Evolutionary conservation across 1,284 basidiomycete species (phyloP), one percentile per base, ranked within the genome.

Genomic region (Microbotryum lychnidis-dioicae): DNA sequence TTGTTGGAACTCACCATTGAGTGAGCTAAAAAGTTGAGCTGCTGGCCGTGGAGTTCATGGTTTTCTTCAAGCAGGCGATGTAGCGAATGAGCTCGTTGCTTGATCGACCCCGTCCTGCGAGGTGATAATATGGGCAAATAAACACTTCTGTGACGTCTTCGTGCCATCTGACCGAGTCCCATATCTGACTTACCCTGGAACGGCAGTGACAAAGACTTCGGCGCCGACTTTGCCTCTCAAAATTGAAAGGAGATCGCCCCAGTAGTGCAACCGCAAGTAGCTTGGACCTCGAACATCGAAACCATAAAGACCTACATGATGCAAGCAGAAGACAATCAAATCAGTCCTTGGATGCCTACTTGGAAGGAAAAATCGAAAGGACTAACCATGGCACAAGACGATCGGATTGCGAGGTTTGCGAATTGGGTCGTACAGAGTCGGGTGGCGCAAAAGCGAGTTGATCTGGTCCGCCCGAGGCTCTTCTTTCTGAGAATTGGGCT

Each of bases 191-290:
- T 73, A 91, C 88, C 87, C 85, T 52, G 96, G 96, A 23, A 97
- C 96, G 2, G 87, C 85, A 4, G 92, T 91, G n/a, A 97, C 89
- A 56, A 97, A 85, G 20, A 98, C 92, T 65, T 97, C 89, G 25
- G 87, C 92, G 8, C 91, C 89, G 23, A 97, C 80, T 69, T 83
- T 87, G 63, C 88, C 82, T 58, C 87, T 82, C 16, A 99, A 79
- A 9, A 96, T 83, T 50, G 83, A 84, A 49, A 97, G 80, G 6
- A 97, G 85, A 61, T 89, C 87, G 0, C 86, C 85, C 96, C 96
- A 99, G 74, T 99, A 99, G 69, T 97, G 92, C 73, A 92, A 83
- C 64, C 91, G 82, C 72, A 93, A 77, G 63, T 66, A 65, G 16
- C 65, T 56, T 6, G 69, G 59, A 12, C 68, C 74, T 33, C 73